A percentile compares a stretch with the other conserved stretches of the same genome.
phyloP scores from a whole-genome alignment of 768 basidiomycete genomes.

The Kwoniella sp. region DNA sequence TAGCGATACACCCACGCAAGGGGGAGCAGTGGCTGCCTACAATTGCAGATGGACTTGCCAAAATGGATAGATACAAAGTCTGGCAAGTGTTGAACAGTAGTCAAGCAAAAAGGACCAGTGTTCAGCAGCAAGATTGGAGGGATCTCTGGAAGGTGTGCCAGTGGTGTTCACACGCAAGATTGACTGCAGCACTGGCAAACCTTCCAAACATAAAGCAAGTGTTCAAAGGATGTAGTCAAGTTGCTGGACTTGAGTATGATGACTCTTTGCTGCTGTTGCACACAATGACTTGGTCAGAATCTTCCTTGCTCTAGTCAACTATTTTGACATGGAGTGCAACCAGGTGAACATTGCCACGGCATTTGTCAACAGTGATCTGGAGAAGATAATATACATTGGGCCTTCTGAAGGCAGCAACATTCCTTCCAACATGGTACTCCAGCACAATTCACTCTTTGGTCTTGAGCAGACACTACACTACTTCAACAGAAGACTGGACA shows the following conservation, averaged over 20 bases:
- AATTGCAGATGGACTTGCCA: slow-evolving; percentile 40
- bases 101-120: neutral
- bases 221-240: slow-evolving; percentile 22
- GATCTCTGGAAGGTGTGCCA: slow-evolving; percentile 32
- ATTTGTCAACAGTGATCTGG: slow-evolving; percentile 23
- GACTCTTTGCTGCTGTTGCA: slow-evolving; percentile 27
- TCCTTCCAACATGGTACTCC: slow-evolving; percentile 4
- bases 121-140: too few species aligned
- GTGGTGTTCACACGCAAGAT: slow-evolving; percentile 56
- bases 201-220: slow-evolving; percentile 27
- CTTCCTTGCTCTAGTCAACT: slow-evolving; percentile 22
- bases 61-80: slow-evolving; percentile 42
- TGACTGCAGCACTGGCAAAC: slow-evolving; percentile 41
- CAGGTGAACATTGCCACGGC: slow-evolving; percentile 26
- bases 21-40: slow-evolving; percentile 39
- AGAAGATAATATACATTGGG: slow-evolving; percentile 16
- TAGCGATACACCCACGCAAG: slow-evolving; percentile 6
- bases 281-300: slow-evolving; percentile 19
- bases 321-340: slow-evolving; percentile 20
- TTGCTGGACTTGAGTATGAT: slow-evolving; percentile 19
- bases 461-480: slow-evolving; percentile 22
- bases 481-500: slow-evolving; percentile 28
- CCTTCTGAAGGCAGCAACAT: slow-evolving; percentile 14
- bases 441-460: slow-evolving; percentile 26
- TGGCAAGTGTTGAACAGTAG: slow-evolving; percentile 36